Evolutionary conservation across 306 rosid genomes (phyloP).

Genomic region (Parietaria judaica): DNA sequence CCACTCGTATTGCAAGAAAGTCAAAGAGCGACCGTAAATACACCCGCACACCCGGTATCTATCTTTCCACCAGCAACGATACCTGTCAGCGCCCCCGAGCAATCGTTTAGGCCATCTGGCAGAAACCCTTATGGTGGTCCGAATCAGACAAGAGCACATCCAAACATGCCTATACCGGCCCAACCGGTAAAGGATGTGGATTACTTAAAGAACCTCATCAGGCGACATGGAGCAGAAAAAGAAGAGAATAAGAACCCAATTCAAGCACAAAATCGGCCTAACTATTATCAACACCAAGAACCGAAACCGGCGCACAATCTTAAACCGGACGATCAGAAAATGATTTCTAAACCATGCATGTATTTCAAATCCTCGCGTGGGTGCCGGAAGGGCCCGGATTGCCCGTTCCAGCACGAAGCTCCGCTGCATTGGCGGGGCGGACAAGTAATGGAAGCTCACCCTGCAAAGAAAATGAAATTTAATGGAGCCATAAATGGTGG

Average conservation of each 20-base stretch:
- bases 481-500: constrained; percentile 28
- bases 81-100: constrained; percentile 14
- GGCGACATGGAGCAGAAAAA: constrained; percentile 48
- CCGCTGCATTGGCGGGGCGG: constrained; percentile 21
- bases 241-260: constrained; percentile 26
- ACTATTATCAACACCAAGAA: constrained; percentile 28
- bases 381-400: constrained; percentile 54
- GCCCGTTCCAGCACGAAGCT: constrained; percentile 48
- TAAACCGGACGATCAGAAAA: constrained; percentile 32
- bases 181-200: constrained; percentile 38
- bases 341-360: constrained; percentile 46
- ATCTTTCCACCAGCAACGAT: constrained; percentile 16
- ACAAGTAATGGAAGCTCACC: constrained; percentile 18
- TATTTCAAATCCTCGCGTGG: constrained; percentile 57
- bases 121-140: constrained; percentile 11
- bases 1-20: constrained; percentile 14
- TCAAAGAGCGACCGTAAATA: constrained; percentile 11
- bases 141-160: constrained; percentile 25
- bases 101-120: constrained; percentile 10
- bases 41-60: constrained; percentile 12
- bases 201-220: constrained; percentile 54
- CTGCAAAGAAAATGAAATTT: constrained; percentile 48
- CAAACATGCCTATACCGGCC: constrained; percentile 17
- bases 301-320: constrained; percentile 26
- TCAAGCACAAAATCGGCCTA: constrained; percentile 30